Percentiles rank a stretch among this genome's conserved stretches.
phyloP scores from a whole-genome alignment of 2,329 filamentous ascomycete species.

The Didymella arachidicola region DNA sequence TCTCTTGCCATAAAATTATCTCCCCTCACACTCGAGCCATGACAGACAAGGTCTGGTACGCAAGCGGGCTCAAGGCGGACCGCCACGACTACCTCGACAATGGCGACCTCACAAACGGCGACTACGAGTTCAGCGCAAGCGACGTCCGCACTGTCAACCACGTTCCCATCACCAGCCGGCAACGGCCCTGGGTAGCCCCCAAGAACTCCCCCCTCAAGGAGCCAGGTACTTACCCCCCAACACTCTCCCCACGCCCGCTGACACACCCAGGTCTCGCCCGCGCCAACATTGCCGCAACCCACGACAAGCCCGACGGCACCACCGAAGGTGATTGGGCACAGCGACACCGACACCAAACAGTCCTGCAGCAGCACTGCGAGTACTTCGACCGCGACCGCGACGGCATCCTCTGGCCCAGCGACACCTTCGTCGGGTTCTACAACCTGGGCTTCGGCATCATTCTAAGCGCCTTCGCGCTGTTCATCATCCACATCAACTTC shows the following conservation, averaged over 20 bases:
- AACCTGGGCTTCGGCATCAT: constrained; percentile 56
- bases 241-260: not conserved
- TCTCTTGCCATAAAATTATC: too few species aligned
- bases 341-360: constrained; percentile 52
- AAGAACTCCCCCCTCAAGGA: constrained; percentile 21
- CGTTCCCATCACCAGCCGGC: constrained; percentile 18
- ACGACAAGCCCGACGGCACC: constrained; percentile 54
- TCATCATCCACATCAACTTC: constrained; percentile 60
- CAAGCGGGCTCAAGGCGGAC: not conserved
- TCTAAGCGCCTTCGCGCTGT: constrained; percentile 54
- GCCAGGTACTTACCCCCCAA: constrained; percentile 1
- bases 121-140: constrained; percentile 5
- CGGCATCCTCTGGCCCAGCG: constrained; percentile 61
- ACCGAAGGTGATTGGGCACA: constrained; percentile 49
- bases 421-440: constrained; percentile 60
- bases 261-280: constrained; percentile 49
- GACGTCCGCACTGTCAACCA: constrained; percentile 15
- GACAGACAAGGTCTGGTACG: constrained; percentile 15
- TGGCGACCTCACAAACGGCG: constrained; percentile 11
- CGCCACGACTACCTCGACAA: constrained; percentile 7
- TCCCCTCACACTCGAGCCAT: not conserved
- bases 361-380: constrained; percentile 62
- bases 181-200: constrained; percentile 18
- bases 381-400: constrained; percentile 63
- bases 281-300: constrained; percentile 53